Conservation (phyloP, 345 rosid genomes). For the Moricandia moricandioides region DNA sequence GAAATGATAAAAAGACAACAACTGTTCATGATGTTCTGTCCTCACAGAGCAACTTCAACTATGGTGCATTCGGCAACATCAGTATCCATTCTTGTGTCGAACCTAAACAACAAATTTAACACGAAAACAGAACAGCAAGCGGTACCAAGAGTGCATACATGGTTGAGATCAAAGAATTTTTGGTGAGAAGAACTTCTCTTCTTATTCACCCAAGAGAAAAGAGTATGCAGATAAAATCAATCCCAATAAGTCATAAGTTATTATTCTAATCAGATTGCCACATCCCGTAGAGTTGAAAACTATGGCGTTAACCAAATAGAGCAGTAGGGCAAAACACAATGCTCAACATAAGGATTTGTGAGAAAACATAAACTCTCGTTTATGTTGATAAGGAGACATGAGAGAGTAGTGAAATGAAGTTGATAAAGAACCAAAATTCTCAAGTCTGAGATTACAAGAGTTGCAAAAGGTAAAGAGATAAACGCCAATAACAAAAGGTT, state of each 20-base stretch:
- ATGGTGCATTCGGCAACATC: neutral
- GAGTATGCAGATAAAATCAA: neutral
- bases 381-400: neutral
- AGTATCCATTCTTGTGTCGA: neutral
- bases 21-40: no score
- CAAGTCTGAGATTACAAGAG: slow-evolving; percentile 19
- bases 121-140: neutral
- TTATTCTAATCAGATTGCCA: no score
- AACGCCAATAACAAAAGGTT: slow-evolving; percentile 21
- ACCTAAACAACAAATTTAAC: neutral
- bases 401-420: neutral
- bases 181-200: no score
- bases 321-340: neutral
- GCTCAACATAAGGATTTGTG: neutral
- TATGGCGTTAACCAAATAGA: no score
- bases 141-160: neutral
- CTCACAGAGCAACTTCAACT: neutral
- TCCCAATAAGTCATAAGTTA: neutral
- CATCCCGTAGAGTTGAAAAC: no score
- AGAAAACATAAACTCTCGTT: neutral
- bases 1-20: no score
- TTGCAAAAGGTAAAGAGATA: slow-evolving; percentile 7
- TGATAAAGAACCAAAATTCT: slow-evolving; percentile 13
- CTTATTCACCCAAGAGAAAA: neutral
- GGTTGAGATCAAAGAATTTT: neutral